These are phyloP conservation scores for Vickermania ingenoplastis DNA, from an alignment of 208 protist genomes.

Conservation along the genomic window DNA sequence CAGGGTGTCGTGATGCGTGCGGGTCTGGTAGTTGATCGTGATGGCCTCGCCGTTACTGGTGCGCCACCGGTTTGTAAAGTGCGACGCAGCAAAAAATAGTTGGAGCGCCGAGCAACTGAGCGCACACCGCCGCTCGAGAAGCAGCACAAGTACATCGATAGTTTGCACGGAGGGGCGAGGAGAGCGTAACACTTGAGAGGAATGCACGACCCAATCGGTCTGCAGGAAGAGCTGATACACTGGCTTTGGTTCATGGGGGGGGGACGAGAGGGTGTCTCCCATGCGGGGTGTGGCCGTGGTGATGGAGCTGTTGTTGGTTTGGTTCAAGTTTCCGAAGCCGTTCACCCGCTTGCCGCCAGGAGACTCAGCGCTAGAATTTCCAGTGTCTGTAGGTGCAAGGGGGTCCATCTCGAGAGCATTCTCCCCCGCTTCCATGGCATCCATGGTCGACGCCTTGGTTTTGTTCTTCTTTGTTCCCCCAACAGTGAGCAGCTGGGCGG, in stretches of 20 bases:
- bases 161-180: slow-evolving; percentile 47
- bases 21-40: slow-evolving; percentile 31
- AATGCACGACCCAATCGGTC: slow-evolving; percentile 71
- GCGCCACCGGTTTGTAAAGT: slow-evolving; percentile 16
- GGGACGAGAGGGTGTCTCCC: background rate
- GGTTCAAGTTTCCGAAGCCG: background rate
- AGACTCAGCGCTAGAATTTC: background rate
- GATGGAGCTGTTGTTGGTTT: background rate
- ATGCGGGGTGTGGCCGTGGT: background rate
- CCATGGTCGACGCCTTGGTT: background rate
- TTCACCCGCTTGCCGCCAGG: background rate
- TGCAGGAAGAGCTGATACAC: slow-evolving; percentile 49
- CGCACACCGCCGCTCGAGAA: slow-evolving; percentile 53
- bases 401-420: background rate
- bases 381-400: background rate
- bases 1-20: slow-evolving; percentile 42
- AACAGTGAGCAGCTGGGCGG: slow-evolving; percentile 21
- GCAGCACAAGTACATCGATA: slow-evolving; percentile 46
- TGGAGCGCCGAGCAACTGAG: slow-evolving; percentile 58
- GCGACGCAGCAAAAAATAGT: slow-evolving; percentile 45
- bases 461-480: slow-evolving; percentile 1
- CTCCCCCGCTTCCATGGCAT: background rate
- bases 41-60: slow-evolving; percentile 11
- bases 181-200: slow-evolving; percentile 45
- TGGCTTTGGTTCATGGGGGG: slow-evolving; percentile 3